phyloP scores from a whole-genome alignment of 441 rosid species.

The Sinapis alba region DNA sequence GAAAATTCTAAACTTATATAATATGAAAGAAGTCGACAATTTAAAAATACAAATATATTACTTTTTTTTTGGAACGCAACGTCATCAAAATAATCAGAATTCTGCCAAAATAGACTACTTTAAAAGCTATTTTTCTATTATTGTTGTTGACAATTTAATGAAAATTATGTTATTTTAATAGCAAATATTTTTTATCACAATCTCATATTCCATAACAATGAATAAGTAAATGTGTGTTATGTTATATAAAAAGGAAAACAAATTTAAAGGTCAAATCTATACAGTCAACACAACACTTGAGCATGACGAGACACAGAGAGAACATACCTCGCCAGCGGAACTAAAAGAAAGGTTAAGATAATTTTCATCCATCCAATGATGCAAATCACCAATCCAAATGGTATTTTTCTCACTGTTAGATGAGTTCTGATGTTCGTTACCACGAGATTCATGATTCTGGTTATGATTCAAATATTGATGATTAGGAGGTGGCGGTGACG shows the following conservation, averaged over 20 bases:
- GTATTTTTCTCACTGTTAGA: constrained; percentile 54
- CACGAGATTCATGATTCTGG: constrained; percentile 32
- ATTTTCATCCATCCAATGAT: constrained; percentile 95
- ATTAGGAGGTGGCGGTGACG: constrained; percentile 57
- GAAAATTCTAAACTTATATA: neutral
- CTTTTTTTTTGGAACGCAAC: neutral
- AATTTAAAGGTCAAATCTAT: no score
- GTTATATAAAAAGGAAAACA: no score
- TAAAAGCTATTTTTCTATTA: neutral
- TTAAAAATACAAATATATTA: neutral
- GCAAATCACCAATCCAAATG: constrained; percentile 91
- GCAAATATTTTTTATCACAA: no score
- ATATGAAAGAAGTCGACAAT: neutral
- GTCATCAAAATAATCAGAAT: neutral
- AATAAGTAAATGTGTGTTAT: no score
- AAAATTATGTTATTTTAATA: no score
- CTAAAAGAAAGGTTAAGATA: constrained; percentile 73
- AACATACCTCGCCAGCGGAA: constrained; percentile 77
- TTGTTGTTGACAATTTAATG: neutral
- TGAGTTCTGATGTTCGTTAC: constrained; percentile 29
- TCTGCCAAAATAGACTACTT: neutral
- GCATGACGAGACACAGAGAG: no score
- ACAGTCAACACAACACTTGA: no score
- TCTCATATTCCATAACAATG: no score
- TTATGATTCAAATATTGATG: constrained; percentile 43